Base-by-base conservation (phyloP, 2,329 filamentous ascomycete species). In the Seiridium unicorne region DNA sequence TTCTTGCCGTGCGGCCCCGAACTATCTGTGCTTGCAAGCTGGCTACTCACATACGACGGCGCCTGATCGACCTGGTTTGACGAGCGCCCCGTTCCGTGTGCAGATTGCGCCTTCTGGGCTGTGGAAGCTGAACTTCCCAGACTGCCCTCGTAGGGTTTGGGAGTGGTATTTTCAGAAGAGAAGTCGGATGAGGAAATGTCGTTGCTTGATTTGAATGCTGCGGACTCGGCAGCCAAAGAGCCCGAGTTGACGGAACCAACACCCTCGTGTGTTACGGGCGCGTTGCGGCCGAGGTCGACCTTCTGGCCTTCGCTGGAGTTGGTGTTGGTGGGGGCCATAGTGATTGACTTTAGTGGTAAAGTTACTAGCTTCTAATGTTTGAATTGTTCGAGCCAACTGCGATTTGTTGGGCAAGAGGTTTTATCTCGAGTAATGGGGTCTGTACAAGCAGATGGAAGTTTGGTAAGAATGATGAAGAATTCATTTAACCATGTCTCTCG, bases 191-290 rank as follows among this genome's bases (percentile, higher is more conserved):
- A 72, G 46, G 82, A 77, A 67, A 91, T 92, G 10, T 73, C 77
- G 64, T 89, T 90, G 60, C 81, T 81, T 31, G 77, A 66, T 51
- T 79, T 76, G 61, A 86, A 75, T 31, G 68, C 57, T 26, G 67
- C 59, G 0, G 91, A 95, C 69, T 94, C 88, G 61, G 86, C 89
- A 9, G 92, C 92, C 4, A 96, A 86, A 5, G 90, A 94, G 74
- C 89, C 90, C 11, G 82, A 78, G 49, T 83, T 76, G 1, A 94
- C 81, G 34, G 79, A 68, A 57, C 92, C 92, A 4, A 88, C 78
- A 11, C 81, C 77, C 73, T 95, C 91, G 13, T 77, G 72, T 61
- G 80, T 82, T 1, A 69, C 59, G 35, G 85, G 82, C 49, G 84
- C 79, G 51, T 83, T 74, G 61, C 73, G 63, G 59, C 80, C 78